phyloP scores from a whole-genome alignment of 768 basidiomycete genomes.

The Phallus indusiatus region DNA sequence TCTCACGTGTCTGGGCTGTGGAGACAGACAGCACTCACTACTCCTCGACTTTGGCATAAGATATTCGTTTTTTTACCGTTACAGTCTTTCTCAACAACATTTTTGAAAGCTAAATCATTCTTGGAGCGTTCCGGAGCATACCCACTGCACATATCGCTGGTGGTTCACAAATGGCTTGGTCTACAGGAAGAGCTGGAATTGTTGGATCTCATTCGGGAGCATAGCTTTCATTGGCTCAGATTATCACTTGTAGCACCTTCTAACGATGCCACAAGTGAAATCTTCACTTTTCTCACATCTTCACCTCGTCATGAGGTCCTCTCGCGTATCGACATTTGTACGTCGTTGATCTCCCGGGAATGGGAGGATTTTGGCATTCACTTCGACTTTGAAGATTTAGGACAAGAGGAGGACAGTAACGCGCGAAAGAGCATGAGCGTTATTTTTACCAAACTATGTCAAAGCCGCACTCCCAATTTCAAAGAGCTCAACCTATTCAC shows the following conservation, averaged over 20 bases:
- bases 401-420: not conserved
- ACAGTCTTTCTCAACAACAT: constrained; percentile 29
- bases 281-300: not conserved
- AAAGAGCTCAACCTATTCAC: constrained; percentile 12
- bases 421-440: not conserved
- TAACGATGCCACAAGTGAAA: constrained; percentile 12
- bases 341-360: not conserved
- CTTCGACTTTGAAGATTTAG: not conserved
- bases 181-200: constrained; percentile 29
- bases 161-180: constrained; percentile 27
- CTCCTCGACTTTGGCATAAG: constrained; percentile 53
- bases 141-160: constrained; percentile 44
- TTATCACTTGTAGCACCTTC: constrained; percentile 12
- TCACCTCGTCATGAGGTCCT: constrained; percentile 2
- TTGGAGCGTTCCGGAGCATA: constrained; percentile 42
- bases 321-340: not conserved
- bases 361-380: not conserved
- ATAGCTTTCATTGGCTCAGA: constrained; percentile 47
- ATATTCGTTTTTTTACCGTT: constrained; percentile 40
- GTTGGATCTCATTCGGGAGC: constrained; percentile 38
- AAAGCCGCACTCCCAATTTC: constrained; percentile 1
- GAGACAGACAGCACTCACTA: constrained; percentile 41
- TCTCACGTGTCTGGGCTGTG: constrained; percentile 50
- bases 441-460: constrained; percentile 7
- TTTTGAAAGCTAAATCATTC: constrained; percentile 45